Evolutionary conservation across 1,139 yeast genomes (phyloP), one percentile per base, ranked within the genome.

Genomic region (Nadsonia commutata): DNA sequence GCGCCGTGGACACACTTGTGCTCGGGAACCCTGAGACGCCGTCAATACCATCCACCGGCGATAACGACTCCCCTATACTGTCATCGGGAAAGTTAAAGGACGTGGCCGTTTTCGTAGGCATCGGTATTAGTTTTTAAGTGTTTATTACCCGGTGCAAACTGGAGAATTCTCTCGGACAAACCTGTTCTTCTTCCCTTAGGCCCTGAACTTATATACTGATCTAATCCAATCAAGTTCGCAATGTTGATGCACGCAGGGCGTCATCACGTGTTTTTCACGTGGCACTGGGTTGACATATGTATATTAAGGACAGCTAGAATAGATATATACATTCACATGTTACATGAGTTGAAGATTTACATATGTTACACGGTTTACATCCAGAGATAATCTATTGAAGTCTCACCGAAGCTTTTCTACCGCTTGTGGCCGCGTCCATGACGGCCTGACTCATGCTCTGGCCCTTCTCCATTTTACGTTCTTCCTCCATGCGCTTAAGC

Each of bases 401-500:
- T 16, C 33, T 27, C 13, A 27, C 33, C 13, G 33, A 27, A 3
- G 33, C 33, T 16, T 27, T 27, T 27, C 33, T 4, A 11, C n/a
- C 33, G n/a, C 33, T 27, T 11, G 33, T 11, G 33, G 33, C 33
- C 9, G 33, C 33, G 16, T 27, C 33, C 33, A 27, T 27, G 16
- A 27, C 33, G 16, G 16, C n/a, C n/a, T 27, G 33, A 27, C 33
- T 27, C 33, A 27, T 9, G 13, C 33, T 13, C 13, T 27, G 33
- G 16, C 33, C 33, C 33, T 27, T 27, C 33, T 27, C 33, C 33
- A 27, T 27, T 4, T 27, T 27, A 4, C 33, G 5, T 13, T 27
- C 33, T 9, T 27, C 33, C n/a, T 27, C 33, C 33, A 27, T 27
- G n/a, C 33, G 33, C n/a, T 56, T 60, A 43, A 54, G 51, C 50